Base-by-base conservation (phyloP, 2,329 filamentous ascomycete genomes). In the Colletotrichum sojae region DNA sequence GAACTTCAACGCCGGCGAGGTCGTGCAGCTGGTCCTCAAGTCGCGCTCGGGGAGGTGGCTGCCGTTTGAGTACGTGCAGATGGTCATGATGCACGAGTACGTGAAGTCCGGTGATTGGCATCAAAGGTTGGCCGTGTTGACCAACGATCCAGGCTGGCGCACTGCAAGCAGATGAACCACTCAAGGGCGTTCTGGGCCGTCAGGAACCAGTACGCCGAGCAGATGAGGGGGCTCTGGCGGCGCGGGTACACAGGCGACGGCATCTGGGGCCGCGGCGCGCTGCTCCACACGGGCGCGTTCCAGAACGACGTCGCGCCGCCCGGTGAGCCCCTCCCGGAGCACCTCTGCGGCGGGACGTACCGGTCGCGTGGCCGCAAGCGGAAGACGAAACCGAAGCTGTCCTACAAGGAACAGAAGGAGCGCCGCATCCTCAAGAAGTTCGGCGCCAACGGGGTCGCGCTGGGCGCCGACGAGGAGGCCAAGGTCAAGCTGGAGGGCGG, bases 121-220 rank as follows among this genome's bases (percentile, higher is more conserved):
- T 5, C 5, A 12, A 22, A 49, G 40, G 10, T 15, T 12, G n/a
- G 63, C 27, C 13, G 68, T 76, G 27, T 74, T 67, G 31, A 36
- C 31, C 31, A n/a, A 3, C 43, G 12, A n/a, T 20, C 1, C n/a
- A 85, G 85, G 76, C 83, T 97, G 36, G 94, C 94, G 3, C 94
- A 97, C 78, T 95, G 92, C 84, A 92, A 93, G 78, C 91, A 97
- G 77, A 97, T 97, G 94, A 97, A 97, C 78, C 94, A 97, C 77
- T 92, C 90, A 2, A 86, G 88, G 63, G 89, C 88, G 2, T 97
- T 97, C 75, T 97, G 94, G 94, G 87, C 88, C 10, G 91, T 95
- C 18, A 85, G 94, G 54, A 92, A 96, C 78, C 81, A 84, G 49
- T 96, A 92, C 76, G 91, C 92, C 1, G 85, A 84, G 9, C 87